Evolutionary conservation across 1,284 basidiomycete genomes (phyloP), one percentile per base, ranked within the genome.

Genomic region (Malassezia caprae): DNA sequence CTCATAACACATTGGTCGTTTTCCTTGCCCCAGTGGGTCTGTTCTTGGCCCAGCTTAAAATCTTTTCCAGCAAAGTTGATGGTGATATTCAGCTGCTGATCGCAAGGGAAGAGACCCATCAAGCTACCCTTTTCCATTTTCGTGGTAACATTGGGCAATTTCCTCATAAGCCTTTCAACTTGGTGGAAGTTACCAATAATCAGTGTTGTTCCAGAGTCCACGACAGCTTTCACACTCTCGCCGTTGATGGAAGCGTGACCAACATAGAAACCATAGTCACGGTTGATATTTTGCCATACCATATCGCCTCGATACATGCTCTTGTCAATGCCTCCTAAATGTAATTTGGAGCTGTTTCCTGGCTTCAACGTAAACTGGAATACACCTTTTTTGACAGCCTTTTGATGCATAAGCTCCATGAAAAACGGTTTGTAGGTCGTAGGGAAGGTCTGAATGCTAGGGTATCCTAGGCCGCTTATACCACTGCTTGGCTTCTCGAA

Each of bases 161-260:
- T 48, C 17, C 56, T 64, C 73, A 81, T 82, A 62, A 82, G 77
- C 26, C 64, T 58, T 32, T 72, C 51, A 4, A 73, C 76, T 47
- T 72, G 62, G 31, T 45, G 46, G 8, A 68, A 65, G 17, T 75
- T 73, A 13, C 72, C 74, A 11, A 82, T 78, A 11, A 73, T 76
- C 27, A 75, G 52, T 3, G 77, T 75, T n/a, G 81, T 79, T 32
- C 80, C 81, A 31, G 81, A 77, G 67, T 82, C 79, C 58, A 81
- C 67, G 31, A 82, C 79, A 17, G 80, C 79, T 53, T 79, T 63
- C 57, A 73, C 70, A 23, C 39, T 32, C 21, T 55, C 49, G 34
- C 66, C 63, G 51, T 63, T 68, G 55, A 76, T 65, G 8, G 62
- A 56, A 10, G 66, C 72, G 5, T 31, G 13, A 1, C 39, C 30